phyloP scores from a whole-genome alignment of 1,284 basidiomycete species.

The Boletus albobrunnescens region DNA sequence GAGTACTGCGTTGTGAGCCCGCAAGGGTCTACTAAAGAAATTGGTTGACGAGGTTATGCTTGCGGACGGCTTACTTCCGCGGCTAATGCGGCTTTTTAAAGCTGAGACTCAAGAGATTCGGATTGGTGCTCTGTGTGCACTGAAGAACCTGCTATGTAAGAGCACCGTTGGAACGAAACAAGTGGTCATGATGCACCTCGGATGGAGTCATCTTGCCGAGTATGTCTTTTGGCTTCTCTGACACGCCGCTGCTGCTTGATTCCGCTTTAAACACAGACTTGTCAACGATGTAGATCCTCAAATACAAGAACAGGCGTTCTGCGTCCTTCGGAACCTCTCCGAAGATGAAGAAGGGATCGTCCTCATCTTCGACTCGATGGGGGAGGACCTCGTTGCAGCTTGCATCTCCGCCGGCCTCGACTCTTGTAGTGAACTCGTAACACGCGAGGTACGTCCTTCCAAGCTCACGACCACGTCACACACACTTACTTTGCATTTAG shows the following conservation, averaged over 20 bases:
- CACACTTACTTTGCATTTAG: conserved; percentile 29
- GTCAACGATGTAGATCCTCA: conserved; percentile 46
- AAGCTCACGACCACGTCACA: neutral
- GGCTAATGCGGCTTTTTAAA: conserved; percentile 56
- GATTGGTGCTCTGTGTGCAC: conserved; percentile 72
- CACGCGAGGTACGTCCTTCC: conserved; percentile 43
- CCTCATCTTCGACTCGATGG: conserved; percentile 52
- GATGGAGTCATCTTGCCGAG: conserved; percentile 56
- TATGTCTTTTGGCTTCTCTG: conserved; percentile 31
- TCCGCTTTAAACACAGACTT: conserved; percentile 36
- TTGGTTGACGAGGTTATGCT: conserved; percentile 37
- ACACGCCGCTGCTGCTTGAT: neutral
- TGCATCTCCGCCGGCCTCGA: conserved; percentile 46
- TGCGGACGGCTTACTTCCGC: conserved; percentile 57
- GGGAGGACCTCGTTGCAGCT: conserved; percentile 42
- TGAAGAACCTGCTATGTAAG: conserved; percentile 75
- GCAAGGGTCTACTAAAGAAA: neutral
- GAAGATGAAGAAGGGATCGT: conserved; percentile 59
- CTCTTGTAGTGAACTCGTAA: conserved; percentile 47
- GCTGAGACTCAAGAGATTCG: conserved; percentile 54
- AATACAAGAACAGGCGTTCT: conserved; percentile 65
- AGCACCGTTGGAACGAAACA: conserved; percentile 55
- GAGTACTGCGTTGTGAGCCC: conserved; percentile 25
- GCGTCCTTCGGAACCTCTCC: conserved; percentile 59
- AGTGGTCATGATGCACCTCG: conserved; percentile 59